Evolutionary conservation across 345 rosid genomes (phyloP), one percentile per base, ranked within the genome.

Genomic region (Populus alba): DNA sequence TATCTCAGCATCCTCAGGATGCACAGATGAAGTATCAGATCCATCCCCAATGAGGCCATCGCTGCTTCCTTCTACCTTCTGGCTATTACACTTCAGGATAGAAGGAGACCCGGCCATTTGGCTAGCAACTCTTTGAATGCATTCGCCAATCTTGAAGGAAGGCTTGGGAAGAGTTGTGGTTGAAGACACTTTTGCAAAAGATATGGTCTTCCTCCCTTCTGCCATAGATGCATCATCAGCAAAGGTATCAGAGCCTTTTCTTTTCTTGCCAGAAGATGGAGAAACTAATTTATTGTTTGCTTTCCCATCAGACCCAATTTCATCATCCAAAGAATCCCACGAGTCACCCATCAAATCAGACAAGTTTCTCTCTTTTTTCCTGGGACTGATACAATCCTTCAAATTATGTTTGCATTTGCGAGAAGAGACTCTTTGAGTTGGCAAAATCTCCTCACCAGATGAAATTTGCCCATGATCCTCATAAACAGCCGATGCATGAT

Each of bases 91-190:
- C 89, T 91, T 93, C 61, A 88, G 47, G 59, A 90, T 86, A 80
- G 90, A 85, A 5, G 93, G 87, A 72, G 98, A 84, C 59, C 93
- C 97, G 37, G 97, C 86, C 92, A 95, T 88, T 83, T 91, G 97
- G 88, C 94, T 95, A 0, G 98, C 99, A 85, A 89, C 95, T 87
- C 97, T 89, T 74, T 92, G 89, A 75, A 95, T 92, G 86, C 99
- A 88, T 66, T 89, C 98, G 35, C 99, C 99, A 18, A 95, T 93
- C 82, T 93, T 93, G 79, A 95, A 95, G 67, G 98, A 91, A 12
- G 97, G 92, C 83, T 85, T 92, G 22, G 92, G 87, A 66, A 77
- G 27, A 71, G 84, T 31, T 2, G 83, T 33, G 5, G 84, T 75
- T 17, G 68, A 62, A 80, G 90, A 87, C 27, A 88, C 90, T 85